Base-by-base conservation (phyloP, 495 filamentous ascomycete species). In the Peziza echinospora region DNA sequence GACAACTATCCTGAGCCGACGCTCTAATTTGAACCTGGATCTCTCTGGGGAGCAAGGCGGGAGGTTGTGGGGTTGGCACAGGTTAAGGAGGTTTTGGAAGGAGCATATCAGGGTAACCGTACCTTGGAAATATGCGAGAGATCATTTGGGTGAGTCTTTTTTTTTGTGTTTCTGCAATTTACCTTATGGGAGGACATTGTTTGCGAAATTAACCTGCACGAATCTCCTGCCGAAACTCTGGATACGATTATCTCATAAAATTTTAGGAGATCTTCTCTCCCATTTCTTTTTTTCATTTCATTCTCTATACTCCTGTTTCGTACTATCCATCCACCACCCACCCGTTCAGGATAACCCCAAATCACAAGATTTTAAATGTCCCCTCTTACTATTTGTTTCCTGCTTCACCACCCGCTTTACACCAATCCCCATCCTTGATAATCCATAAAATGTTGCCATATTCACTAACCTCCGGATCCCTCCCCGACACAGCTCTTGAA, bases 401-500 rank as follows among this genome's bases (percentile, higher is more conserved):
- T n/a, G n/a, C 47, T 51, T 51, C 49, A 48, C 45, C 47, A 53
- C 41, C 49, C 47, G 44, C 48, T 48, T 44, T 46, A 50, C 47
- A 43, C 49, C 52, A 51, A 48, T 47, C 50, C 41, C 41, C 22
- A 41, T 48, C 50, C 49, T 55, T 49, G 43, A 49, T 46, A 45
- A 48, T 47, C 53, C 50, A 48, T 51, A 43, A 46, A 47, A 46
- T 46, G 24, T 17, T 49, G 46, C 26, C 26, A 51, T 43, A 50
- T 46, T 11, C 19, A 11, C 24, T 19, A 21, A 11, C 41, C 0
- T 25, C n/a, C 39, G 21, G 17, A 26, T 7, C 44, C 40, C 45
- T 23, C 21, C 40, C 39, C 24, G 21, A 53, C 43, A 41, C 57
- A 86, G 83, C 82, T 24, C 67, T 84, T 22, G 80, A 89, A 62